Conservation (phyloP, 768 basidiomycete genomes). For the Tulasnella sp. region DNA sequence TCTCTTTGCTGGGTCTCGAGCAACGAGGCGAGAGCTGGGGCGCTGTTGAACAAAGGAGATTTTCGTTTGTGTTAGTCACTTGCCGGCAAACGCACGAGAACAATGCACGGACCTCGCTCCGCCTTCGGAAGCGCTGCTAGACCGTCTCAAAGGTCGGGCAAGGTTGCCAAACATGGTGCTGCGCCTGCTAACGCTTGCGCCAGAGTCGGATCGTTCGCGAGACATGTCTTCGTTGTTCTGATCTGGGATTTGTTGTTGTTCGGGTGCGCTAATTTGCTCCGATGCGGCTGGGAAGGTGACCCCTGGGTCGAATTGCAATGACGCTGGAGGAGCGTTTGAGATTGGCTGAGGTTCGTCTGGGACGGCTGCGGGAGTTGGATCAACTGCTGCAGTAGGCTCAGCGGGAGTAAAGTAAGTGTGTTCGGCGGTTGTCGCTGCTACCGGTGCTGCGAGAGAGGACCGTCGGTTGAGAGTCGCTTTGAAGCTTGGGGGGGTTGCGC, state of each 20-base stretch:
- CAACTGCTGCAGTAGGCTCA: neutral
- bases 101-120: neutral
- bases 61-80: neutral
- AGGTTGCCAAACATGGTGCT: neutral
- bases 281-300: neutral
- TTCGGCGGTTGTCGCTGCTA: neutral
- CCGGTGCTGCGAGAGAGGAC: neutral
- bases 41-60: neutral
- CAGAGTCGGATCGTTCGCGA: slow-evolving; percentile 13
- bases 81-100: neutral
- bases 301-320: neutral
- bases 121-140: slow-evolving; percentile 3
- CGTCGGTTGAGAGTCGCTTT: neutral
- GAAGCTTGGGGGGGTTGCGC: neutral
- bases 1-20: slow-evolving; percentile 12
- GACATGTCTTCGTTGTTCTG: neutral
- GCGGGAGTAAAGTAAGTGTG: neutral
- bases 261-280: neutral
- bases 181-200: neutral
- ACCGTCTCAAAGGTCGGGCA: neutral
- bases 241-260: neutral
- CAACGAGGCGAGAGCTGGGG: slow-evolving; percentile 11
- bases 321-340: neutral
- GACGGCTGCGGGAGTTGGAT: neutral
- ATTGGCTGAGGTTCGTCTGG: neutral